phyloP scores from a whole-genome alignment of 805 yeast species.

The Candida orba region DNA sequence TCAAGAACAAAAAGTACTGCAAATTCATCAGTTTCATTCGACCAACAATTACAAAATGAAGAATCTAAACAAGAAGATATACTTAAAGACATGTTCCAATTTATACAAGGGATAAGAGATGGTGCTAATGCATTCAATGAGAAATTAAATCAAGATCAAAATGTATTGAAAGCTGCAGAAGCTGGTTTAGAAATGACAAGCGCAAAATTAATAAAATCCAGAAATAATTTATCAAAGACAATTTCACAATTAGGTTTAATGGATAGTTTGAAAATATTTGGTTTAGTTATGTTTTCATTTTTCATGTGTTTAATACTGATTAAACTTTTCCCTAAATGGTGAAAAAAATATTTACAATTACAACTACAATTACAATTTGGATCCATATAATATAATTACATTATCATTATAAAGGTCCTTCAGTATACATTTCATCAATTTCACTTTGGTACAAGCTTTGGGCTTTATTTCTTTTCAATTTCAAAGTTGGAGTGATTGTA shows the following conservation, averaged over 20 bases:
- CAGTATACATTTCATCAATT: slow-evolving; percentile 37
- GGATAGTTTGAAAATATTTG: slow-evolving; percentile 25
- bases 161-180: slow-evolving; percentile 34
- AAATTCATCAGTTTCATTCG: slow-evolving; percentile 17
- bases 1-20: slow-evolving; percentile 9
- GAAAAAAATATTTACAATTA: background rate
- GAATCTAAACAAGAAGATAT: slow-evolving; percentile 31
- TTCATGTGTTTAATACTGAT: slow-evolving; percentile 29
- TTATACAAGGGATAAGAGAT: slow-evolving; percentile 29
- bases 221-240: slow-evolving; percentile 23
- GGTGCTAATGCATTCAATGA: slow-evolving; percentile 35
- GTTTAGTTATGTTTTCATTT: slow-evolving; percentile 20
- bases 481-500: slow-evolving; percentile 52
- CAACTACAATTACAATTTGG: background rate
- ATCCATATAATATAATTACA: too few species aligned
- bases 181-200: slow-evolving; percentile 34
- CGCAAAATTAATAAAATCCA: slow-evolving; percentile 26
- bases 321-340: slow-evolving; percentile 33
- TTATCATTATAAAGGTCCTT: slow-evolving; percentile 26
- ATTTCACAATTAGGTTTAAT: slow-evolving; percentile 24
- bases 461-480: slow-evolving; percentile 48
- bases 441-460: slow-evolving; percentile 34
- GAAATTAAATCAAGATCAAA: slow-evolving; percentile 32
- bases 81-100: slow-evolving; percentile 31
- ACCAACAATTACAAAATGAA: slow-evolving; percentile 29